Evolutionary conservation across 2,329 filamentous ascomycete genomes (phyloP).

Genomic region (Alternaria gansuensis): DNA sequence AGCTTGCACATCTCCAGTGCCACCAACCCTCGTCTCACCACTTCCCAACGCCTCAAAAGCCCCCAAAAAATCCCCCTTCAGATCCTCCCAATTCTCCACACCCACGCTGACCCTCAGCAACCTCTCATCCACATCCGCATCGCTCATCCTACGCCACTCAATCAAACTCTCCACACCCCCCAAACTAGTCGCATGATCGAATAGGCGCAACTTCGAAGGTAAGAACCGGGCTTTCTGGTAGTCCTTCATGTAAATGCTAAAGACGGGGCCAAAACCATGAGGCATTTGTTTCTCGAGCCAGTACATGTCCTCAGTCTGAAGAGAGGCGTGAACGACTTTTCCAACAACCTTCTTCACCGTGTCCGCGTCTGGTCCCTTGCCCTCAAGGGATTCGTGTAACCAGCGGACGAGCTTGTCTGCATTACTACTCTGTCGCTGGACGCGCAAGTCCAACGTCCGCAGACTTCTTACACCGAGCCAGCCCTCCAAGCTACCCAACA

Average conservation of each 20-base stretch:
- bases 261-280: constrained; percentile 87
- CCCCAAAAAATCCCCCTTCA: constrained; percentile 73
- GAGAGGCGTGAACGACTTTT: constrained; percentile 76
- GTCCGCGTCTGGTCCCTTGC: constrained; percentile 52
- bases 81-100: constrained; percentile 84
- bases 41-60: constrained; percentile 39
- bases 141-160: constrained; percentile 94
- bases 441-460: constrained; percentile 83
- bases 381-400: constrained; percentile 65
- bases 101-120: constrained; percentile 85
- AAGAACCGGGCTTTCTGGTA: constrained; percentile 70
- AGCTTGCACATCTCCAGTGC: constrained; percentile 29
- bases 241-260: constrained; percentile 73
- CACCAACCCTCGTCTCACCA: not conserved
- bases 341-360: constrained; percentile 65
- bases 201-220: constrained; percentile 80
- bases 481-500: constrained; percentile 88
- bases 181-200: constrained; percentile 93
- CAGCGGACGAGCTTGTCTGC: constrained; percentile 75
- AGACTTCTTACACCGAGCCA: constrained; percentile 91
- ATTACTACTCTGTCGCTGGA: constrained; percentile 77
- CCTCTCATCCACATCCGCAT: constrained; percentile 73
- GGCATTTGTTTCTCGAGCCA: constrained; percentile 94
- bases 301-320: constrained; percentile 69
- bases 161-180: constrained; percentile 95